Conservation (phyloP, 2,329 filamentous ascomycete species). For the Onygenales sp. region DNA sequence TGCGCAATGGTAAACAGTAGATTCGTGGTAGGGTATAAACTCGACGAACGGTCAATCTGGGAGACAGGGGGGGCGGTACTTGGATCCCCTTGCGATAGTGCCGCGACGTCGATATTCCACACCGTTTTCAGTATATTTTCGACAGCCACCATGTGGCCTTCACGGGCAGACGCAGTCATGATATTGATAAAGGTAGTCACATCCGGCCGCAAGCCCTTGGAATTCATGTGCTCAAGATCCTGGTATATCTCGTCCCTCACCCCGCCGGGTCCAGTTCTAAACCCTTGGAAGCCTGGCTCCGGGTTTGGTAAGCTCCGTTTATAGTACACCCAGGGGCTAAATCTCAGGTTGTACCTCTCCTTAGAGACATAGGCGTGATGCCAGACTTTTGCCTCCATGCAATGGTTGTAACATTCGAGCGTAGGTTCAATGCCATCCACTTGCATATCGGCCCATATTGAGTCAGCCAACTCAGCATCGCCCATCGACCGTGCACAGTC, state of each 20-base stretch:
- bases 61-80: constrained; percentile 25
- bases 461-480: constrained; percentile 32
- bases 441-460: constrained; percentile 39
- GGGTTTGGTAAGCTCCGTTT: constrained; percentile 14
- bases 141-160: constrained; percentile 41
- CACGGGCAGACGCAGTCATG: constrained; percentile 43
- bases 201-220: constrained; percentile 34
- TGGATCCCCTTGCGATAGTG: constrained; percentile 22
- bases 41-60: constrained; percentile 39
- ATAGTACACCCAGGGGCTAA: constrained; percentile 22
- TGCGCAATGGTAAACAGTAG: constrained; percentile 61
- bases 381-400: constrained; percentile 43
- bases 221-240: constrained; percentile 41
- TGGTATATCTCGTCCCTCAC: constrained; percentile 26
- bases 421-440: constrained; percentile 33
- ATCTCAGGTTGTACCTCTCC: constrained; percentile 30
- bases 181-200: constrained; percentile 45
- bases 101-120: constrained; percentile 46
- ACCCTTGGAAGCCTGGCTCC: constrained; percentile 21
- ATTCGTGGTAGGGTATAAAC: constrained; percentile 47
- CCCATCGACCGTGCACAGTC: constrained; percentile 41
- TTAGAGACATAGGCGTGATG: constrained; percentile 30
- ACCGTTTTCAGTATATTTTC: constrained; percentile 40
- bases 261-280: constrained; percentile 20
- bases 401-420: constrained; percentile 45